Evolutionary conservation across 2,329 filamentous ascomycete genomes (phyloP), one percentile per base, ranked within the genome.

Genomic region (Arthrobotrys sphaeroides): DNA sequence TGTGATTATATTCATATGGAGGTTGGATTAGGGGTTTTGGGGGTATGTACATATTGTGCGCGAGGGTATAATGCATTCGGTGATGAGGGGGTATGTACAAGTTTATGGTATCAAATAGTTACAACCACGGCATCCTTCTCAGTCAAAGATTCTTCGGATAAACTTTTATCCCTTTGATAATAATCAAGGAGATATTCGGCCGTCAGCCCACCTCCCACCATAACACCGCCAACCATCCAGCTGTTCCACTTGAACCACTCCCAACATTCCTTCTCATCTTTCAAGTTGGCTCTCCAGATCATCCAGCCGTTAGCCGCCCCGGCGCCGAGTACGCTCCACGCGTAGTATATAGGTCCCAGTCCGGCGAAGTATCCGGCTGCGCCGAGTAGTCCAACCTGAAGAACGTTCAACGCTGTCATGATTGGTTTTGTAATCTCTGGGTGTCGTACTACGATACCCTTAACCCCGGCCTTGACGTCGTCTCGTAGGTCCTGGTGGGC

Each of bases 401-500:
- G 84, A 1, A 86, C 85, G 2, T 90, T 91, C 33, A 95, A 84
- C 0, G 90, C 90, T 0, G 87, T 87, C 69, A 96, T 83, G 6
- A 96, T 89, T 61, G 88, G 84, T 82, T 95, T 96, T 0, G 92
- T 94, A 76, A 93, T 87, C 3, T 87, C 85, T 77, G 91, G 90
- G 79, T 96, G 92, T 81, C 90, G 90, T 40, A 96, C 84, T 0
- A 91, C 93, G 79, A 96, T 95, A 80, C 90, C 92, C 84, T 94
- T 96, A 83, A 96, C 95, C 6, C 93, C 93, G 0, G 90, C 92
- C 82, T 93, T 93, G 76, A 86, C 89, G 80, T 96, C 93, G 79
- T 96, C 92, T 80, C 90, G 90, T 82, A 94, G 90, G 80, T 96
- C 93, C 89, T 95, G 94, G 81, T 96, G 93, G 12, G 93, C 93